phyloP scores from a whole-genome alignment of 2,329 filamentous ascomycete genomes.

The Endoconidiophora polonica region DNA sequence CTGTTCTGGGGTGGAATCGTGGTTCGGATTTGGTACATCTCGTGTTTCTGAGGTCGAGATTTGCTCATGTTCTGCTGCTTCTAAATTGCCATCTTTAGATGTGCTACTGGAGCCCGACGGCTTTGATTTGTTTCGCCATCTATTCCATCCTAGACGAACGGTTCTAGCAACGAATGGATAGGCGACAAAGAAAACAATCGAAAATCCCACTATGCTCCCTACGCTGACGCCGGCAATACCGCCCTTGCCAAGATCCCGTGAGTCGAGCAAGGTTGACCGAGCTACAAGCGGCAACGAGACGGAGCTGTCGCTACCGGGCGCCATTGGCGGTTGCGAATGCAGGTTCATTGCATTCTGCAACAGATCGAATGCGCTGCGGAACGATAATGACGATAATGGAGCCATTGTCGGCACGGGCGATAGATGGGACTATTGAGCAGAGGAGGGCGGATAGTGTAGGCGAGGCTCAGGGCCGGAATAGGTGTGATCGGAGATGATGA shows the following conservation, averaged over 20 bases:
- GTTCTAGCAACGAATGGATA: constrained; percentile 13
- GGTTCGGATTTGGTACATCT: neutral
- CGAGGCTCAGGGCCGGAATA: too few relatives aligned
- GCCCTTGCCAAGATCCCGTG: constrained; percentile 21
- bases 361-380: neutral
- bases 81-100: neutral
- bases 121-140: constrained; percentile 1
- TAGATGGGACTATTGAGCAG: neutral
- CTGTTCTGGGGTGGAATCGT: neutral
- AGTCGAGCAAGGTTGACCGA: too few relatives aligned
- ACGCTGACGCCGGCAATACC: constrained; percentile 44
- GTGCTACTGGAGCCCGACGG: neutral
- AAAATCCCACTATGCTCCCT: constrained; percentile 24
- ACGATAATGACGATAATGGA: neutral
- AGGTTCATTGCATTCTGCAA: constrained; percentile 4
- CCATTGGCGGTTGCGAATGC: constrained; percentile 2
- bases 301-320: neutral
- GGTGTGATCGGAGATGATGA: neutral
- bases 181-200: constrained; percentile 12
- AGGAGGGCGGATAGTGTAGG: neutral
- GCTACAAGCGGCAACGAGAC: too few relatives aligned
- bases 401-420: constrained; percentile 1
- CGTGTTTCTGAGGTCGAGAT: neutral
- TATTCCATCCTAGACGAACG: constrained; percentile 9
- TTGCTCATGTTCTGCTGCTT: neutral